phyloP scores from a whole-genome alignment of 768 basidiomycete genomes.

The Tylopilus cervinicoccineus region DNA sequence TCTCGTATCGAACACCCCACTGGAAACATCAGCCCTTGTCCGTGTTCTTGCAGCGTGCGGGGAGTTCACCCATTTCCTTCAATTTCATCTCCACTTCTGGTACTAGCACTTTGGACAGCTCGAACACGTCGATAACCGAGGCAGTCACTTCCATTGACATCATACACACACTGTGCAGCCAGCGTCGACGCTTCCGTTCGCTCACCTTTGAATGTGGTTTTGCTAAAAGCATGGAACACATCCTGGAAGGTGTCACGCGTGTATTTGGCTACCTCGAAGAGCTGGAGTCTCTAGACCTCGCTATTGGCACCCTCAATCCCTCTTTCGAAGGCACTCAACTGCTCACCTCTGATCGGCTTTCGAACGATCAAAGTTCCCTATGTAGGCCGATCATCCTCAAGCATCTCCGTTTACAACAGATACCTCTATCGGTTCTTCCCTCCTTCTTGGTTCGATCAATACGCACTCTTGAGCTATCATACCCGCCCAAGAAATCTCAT shows the following conservation, averaged over 20 bases:
- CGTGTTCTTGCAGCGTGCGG: constrained; percentile 37
- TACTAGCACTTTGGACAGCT: constrained; percentile 3
- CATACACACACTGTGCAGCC: constrained; percentile 19
- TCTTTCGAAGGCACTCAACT: constrained; percentile 27
- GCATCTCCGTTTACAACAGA: constrained; percentile 39
- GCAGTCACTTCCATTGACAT: constrained; percentile 21
- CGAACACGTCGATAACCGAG: constrained; percentile 17
- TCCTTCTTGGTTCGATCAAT: constrained; percentile 36
- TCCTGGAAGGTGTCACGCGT: constrained; percentile 21
- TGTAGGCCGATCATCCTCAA: constrained; percentile 13
- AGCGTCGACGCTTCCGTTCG: constrained; percentile 30
- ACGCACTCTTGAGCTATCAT: constrained; percentile 40
- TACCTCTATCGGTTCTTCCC: constrained; percentile 39
- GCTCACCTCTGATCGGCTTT: constrained; percentile 18
- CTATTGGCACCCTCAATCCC: constrained; percentile 23
- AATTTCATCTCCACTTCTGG: constrained; percentile 27
- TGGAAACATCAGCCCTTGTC: constrained; percentile 24
- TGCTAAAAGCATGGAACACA: constrained; percentile 26
- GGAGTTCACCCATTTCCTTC: constrained; percentile 32
- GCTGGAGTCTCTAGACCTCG: constrained; percentile 30
- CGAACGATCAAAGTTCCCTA: constrained; percentile 2
- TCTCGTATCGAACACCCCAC: constrained; percentile 27
- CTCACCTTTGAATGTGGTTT: constrained; percentile 33
- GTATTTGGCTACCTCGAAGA: constrained; percentile 15
- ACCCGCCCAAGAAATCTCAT: constrained; percentile 28